These are phyloP conservation scores for Mucor plumbeus DNA, from an alignment of 371 early-diverging fungal species.

Conservation along the genomic window DNA sequence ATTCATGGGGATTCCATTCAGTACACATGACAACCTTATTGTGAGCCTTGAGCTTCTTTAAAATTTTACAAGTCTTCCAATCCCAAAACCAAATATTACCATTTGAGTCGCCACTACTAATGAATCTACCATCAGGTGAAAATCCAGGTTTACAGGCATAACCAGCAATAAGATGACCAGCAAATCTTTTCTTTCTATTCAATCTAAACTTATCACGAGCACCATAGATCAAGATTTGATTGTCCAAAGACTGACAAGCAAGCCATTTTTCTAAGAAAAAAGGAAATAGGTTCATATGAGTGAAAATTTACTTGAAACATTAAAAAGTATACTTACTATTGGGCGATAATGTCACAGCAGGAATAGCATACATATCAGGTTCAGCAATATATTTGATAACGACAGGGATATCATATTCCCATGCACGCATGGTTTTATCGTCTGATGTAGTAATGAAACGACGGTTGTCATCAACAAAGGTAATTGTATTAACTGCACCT, in stretches of 20 bases:
- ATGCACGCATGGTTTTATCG: constrained; percentile 95
- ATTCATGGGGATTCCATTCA: constrained; percentile 96
- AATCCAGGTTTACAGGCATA: constrained; percentile 95
- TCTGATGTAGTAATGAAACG: constrained; percentile 95
- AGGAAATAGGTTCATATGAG: too few relatives aligned
- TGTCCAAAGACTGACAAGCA: constrained; percentile 93
- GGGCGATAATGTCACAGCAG: constrained; percentile 88
- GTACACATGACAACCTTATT: constrained; percentile 87
- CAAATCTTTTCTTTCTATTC: constrained; percentile 91
- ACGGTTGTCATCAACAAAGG: constrained; percentile 93
- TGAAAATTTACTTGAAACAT: not conserved
- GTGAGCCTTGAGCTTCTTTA: constrained; percentile 90
- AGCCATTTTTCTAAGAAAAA: constrained; percentile 82
- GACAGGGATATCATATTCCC: constrained; percentile 98
- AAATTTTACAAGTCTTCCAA: constrained; percentile 89
- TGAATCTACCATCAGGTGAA: constrained; percentile 89
- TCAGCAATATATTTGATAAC: constrained; percentile 97
- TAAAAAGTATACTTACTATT: constrained; percentile 65
- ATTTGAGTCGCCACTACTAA: constrained; percentile 92
- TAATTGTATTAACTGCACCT: constrained; percentile 95
- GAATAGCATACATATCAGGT: constrained; percentile 96
- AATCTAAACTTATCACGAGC: constrained; percentile 86
- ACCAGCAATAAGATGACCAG: constrained; percentile 93
- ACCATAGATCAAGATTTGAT: constrained; percentile 90
- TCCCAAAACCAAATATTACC: constrained; percentile 96